These are phyloP conservation scores for Dactylonectria macrodidyma DNA, from an alignment of 2,329 filamentous ascomycete genomes.

Conservation along the genomic window DNA sequence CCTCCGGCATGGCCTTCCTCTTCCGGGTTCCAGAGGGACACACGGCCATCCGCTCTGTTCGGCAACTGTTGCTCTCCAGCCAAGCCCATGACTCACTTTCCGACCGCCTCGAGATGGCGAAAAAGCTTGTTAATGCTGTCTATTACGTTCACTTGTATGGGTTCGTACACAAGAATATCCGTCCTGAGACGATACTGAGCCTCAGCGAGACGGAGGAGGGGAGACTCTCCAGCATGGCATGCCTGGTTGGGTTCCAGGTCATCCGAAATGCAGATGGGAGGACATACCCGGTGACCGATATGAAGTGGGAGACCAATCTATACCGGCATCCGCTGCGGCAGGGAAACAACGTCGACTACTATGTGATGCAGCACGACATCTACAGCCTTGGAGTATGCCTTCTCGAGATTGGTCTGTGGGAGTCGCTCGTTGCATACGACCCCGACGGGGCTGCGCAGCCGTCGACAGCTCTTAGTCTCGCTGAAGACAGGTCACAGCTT, in stretches of 20 bases:
- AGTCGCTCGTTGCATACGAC: constrained; percentile 49
- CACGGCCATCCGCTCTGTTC: constrained; percentile 15
- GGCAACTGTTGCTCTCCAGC: constrained; percentile 1
- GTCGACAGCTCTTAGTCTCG: neutral
- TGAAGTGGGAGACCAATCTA: constrained; percentile 55
- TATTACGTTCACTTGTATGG: constrained; percentile 53
- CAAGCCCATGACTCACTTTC: constrained; percentile 1
- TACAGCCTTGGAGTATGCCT: constrained; percentile 70
- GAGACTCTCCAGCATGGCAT: neutral
- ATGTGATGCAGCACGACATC: constrained; percentile 69
- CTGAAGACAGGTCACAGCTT: neutral
- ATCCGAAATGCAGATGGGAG: constrained; percentile 37
- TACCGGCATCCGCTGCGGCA: constrained; percentile 67
- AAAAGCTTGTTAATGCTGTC: constrained; percentile 50
- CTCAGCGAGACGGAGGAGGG: constrained; percentile 38
- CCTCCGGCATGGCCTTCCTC: constrained; percentile 16
- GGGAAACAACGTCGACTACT: constrained; percentile 55
- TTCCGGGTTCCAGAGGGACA: constrained; percentile 22
- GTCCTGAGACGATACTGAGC: constrained; percentile 58
- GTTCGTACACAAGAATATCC: constrained; percentile 64
- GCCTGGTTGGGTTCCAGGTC: constrained; percentile 34
- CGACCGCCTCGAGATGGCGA: constrained; percentile 9
- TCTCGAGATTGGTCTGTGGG: constrained; percentile 67
- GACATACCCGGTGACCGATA: constrained; percentile 51
- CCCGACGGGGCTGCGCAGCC: neutral